Evolutionary conservation across 345 rosid species (phyloP).

Genomic region (Eucalyptus sp.): DNA sequence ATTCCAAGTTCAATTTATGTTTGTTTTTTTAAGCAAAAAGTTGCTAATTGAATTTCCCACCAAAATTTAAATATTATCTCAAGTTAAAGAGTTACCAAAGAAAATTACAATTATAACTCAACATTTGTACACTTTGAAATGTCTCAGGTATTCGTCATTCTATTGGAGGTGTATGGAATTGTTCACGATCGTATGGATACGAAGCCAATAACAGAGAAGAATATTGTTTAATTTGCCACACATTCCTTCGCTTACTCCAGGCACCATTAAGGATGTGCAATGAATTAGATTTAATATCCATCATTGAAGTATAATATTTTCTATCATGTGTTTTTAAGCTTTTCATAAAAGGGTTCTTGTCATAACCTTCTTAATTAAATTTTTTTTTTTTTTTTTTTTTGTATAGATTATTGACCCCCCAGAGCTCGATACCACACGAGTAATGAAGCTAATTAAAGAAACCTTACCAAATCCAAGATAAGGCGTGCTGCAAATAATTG

Average conservation of each 20-base stretch:
- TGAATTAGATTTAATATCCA: not conserved
- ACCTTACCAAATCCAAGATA: not conserved
- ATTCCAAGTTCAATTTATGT: not conserved
- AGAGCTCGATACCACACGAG: not conserved
- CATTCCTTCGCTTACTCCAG: not conserved
- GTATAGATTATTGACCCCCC: not conserved
- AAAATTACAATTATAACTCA: not conserved
- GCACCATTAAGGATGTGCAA: not conserved
- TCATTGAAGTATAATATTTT: not conserved
- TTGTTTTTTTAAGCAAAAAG: not conserved
- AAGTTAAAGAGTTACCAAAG: not conserved
- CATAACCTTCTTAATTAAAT: not conserved
- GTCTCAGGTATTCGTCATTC: not conserved
- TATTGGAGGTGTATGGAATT: not conserved
- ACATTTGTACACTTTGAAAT: not conserved
- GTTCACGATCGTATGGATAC: not conserved
- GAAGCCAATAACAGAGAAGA: not conserved
- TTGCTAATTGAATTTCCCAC: not conserved
- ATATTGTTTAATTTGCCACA: not conserved
- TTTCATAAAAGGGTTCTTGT: not conserved
- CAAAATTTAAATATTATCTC: not conserved
- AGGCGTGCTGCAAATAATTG: not conserved
- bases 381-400: not conserved
- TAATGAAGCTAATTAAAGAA: not conserved
- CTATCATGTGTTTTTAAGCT: not conserved